A percentile compares a stretch with the other conserved stretches of the same genome.
These are phyloP conservation scores for Neonectria punicea DNA, from an alignment of 2,329 filamentous ascomycete species.

Conservation along the genomic window DNA sequence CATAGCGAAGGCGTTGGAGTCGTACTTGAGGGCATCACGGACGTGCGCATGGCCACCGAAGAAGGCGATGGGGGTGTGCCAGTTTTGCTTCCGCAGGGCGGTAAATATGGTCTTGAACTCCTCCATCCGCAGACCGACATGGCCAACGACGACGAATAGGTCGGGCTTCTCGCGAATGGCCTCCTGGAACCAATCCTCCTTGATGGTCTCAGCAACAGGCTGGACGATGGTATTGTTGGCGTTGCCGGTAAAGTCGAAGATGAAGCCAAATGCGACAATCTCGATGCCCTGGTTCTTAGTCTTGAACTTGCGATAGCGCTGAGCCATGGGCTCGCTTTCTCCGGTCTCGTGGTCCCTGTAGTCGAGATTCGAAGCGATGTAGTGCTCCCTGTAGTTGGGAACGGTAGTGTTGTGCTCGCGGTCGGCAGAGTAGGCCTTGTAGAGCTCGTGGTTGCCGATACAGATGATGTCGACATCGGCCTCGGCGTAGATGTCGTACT, in stretches of 20 bases:
- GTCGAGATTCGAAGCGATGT: conserved; percentile 93
- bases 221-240: conserved; percentile 91
- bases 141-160: conserved; percentile 86
- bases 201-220: conserved; percentile 80
- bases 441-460: conserved; percentile 95
- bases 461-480: conserved; percentile 87
- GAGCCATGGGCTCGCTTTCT: conserved; percentile 78
- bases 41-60: conserved; percentile 94
- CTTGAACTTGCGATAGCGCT: conserved; percentile 86
- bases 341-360: conserved; percentile 80
- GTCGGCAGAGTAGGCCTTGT: conserved; percentile 80
- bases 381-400: conserved; percentile 81
- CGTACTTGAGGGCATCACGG: conserved; percentile 83
- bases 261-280: conserved; percentile 89
- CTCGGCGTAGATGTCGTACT: conserved; percentile 85
- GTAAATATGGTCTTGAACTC: conserved; percentile 83
- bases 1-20: conserved; percentile 80
- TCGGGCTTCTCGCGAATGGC: conserved; percentile 88
- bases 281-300: conserved; percentile 89
- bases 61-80: conserved; percentile 87
- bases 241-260: conserved; percentile 93
- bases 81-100: conserved; percentile 79
- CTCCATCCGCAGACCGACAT: conserved; percentile 82
- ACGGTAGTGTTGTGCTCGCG: conserved; percentile 84
- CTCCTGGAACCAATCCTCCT: conserved; percentile 88